phyloP scores from a whole-genome alignment of 2,329 filamentous ascomycete genomes.

The Ascochyta koolunga region DNA sequence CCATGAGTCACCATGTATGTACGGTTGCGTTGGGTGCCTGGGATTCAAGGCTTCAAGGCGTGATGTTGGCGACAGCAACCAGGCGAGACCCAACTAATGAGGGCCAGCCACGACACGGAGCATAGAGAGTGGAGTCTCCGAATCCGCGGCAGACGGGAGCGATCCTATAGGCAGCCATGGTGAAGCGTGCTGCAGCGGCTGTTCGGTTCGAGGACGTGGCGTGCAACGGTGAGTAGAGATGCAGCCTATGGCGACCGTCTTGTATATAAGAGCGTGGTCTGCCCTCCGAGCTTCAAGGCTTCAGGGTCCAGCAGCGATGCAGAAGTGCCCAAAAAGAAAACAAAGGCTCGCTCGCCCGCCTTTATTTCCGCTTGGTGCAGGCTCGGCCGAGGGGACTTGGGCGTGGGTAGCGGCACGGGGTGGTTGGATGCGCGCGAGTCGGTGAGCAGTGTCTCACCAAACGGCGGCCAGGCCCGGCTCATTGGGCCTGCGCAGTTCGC shows the following conservation, averaged over 20 bases:
- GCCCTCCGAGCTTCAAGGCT: no score
- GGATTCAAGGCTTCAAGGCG: slow-evolving; percentile 15
- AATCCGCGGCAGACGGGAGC: slow-evolving; percentile 24
- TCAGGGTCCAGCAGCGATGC: slow-evolving; percentile 25
- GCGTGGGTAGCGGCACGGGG: slow-evolving; percentile 2
- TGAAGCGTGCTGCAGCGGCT: slow-evolving; percentile 18
- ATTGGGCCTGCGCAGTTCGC: slow-evolving; percentile 10
- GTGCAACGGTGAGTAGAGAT: slow-evolving; percentile 19
- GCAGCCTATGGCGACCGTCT: slow-evolving; percentile 16
- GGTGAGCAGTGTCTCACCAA: slow-evolving; percentile 28
- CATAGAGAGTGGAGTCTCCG: slow-evolving; percentile 20
- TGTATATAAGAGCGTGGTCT: slow-evolving; percentile 15
- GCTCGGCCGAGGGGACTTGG: not conserved
- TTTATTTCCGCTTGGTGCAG: not conserved
- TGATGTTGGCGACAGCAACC: slow-evolving; percentile 17
- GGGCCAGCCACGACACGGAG: slow-evolving; percentile 36
- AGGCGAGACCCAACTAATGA: slow-evolving; percentile 33
- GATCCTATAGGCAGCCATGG: slow-evolving; percentile 31
- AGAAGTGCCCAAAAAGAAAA: slow-evolving; percentile 33
- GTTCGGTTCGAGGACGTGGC: slow-evolving; percentile 31
- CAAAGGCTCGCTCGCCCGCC: not conserved
- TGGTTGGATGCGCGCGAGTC: slow-evolving; percentile 23
- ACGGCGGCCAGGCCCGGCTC: slow-evolving; percentile 1
- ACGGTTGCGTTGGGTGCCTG: slow-evolving; percentile 29
- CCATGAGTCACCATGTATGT: slow-evolving; percentile 38